phyloP scores from a whole-genome alignment of 202 grass and related monocot species.

The Elaeis oleifera region DNA sequence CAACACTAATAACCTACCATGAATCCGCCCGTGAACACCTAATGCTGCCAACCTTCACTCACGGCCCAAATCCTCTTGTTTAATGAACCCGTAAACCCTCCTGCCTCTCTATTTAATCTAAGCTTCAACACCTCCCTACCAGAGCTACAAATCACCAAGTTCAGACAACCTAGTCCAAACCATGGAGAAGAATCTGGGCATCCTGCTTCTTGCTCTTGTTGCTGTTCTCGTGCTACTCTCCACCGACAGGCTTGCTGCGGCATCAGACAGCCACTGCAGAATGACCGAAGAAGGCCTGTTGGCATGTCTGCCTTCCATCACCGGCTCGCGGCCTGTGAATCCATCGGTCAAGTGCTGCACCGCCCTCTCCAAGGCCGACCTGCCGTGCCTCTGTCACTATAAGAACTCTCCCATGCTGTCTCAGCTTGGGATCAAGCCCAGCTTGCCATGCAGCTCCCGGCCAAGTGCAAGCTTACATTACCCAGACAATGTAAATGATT shows the following conservation, averaged over 20 bases:
- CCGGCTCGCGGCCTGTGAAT: neutral
- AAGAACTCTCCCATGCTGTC: slow-evolving; percentile 3
- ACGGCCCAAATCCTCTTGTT: no score
- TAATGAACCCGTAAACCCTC: no score
- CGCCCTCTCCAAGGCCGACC: slow-evolving; percentile 13
- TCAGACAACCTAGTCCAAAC: no score
- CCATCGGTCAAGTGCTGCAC: slow-evolving; percentile 2
- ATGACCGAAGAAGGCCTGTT: slow-evolving; percentile 15
- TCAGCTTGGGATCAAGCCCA: slow-evolving; percentile 16
- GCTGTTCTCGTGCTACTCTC: no score
- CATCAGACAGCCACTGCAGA: slow-evolving; percentile 8
- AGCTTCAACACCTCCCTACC: no score
- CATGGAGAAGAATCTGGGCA: no score
- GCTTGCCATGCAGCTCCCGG: slow-evolving; percentile 40
- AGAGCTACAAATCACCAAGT: no score
- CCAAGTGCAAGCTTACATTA: slow-evolving; percentile 15
- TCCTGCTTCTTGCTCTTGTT: no score
- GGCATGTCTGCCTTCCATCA: slow-evolving; percentile 30
- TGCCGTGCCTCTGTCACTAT: slow-evolving; percentile 32
- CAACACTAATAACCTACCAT: no score
- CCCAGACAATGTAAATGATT: neutral
- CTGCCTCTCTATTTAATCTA: no score
- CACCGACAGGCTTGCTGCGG: neutral
- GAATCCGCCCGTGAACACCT: no score
- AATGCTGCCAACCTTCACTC: no score